Evolutionary conservation across 352 stramenopile genomes (phyloP), one percentile per base, ranked within the genome.

Genomic region (Globisporangium cystogenes): DNA sequence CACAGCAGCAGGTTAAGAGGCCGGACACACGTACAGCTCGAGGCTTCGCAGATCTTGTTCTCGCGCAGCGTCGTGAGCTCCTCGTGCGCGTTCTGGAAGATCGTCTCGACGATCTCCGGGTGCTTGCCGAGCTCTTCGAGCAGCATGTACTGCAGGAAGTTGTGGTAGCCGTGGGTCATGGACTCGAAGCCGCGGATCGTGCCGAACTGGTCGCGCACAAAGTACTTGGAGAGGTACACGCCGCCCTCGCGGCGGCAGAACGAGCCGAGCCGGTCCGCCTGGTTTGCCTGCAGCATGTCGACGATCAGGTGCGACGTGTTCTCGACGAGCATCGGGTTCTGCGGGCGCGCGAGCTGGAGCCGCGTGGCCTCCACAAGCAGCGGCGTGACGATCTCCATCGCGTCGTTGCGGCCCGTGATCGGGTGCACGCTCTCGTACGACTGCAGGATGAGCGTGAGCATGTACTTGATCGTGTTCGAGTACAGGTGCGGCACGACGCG

Each of bases 381-480:
- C 15, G 76, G 77, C 8, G 82, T 79, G 7, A 81, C 64, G 50
- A 91, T 88, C 60, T 94, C 81, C 84, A 94, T 94, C 12, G 84
- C 84, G 49, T 94, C 84, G 46, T 94, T 91, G 35, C 82, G 78
- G 12, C 81, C 84, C 7, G 84, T 94, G 65, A 94, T 90, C 18
- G 84, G 84, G 54, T 94, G 84, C 8, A 94, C 83, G 55, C 84
- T 94, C 48, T 94, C 84, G 57, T 94, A 94, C 41, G 79, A 91
- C 65, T 94, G 84, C 16, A 94, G 55, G 55, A 94, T 92, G 14
- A 94, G 71, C 43, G 78, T 90, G 24, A 94, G 77, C 77, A 94
- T 90, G 62, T 92, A 91, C 77, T 94, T 94, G 73, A 94, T 86
- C 4, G 84, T 94, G 54, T 89, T 91, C 35, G 83, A 90, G 64